Base-by-base conservation (phyloP, 176 grass and related monocot genomes). In the Oryza meyeriana region DNA sequence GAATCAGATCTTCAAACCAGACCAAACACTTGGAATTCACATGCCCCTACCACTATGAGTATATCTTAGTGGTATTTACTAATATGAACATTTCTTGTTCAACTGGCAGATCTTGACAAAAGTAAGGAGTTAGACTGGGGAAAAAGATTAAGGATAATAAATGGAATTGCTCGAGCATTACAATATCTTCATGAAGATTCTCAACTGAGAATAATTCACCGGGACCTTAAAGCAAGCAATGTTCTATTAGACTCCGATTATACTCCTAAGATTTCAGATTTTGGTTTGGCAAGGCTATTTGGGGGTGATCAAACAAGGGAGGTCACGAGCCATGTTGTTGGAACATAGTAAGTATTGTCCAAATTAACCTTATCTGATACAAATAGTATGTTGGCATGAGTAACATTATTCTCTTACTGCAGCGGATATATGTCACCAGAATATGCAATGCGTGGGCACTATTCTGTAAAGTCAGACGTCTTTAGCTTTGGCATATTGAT, bases 131-230 rank as follows among this genome's bases (percentile, higher is more conserved):
- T 93, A 76, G 76, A 82, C 12, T 93, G 91, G 91, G 76, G 61
- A 71, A 72, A 34, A 35, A 79, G 91, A 64, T 40, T 71, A 3
- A 78, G 70, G 38, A 78, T 78, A 48, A 85, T 94, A 36, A 40
- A 59, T 24, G 88, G 88, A 83, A 66, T 90, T 66, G 88, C 81
- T 31, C 70, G 88, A 83, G 91, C 82, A 20, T 66, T 94, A 72
- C 82, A 76, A 29, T 94, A 94, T 69, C 85, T 94, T 36, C 91
- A 94, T 12, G 88, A 94, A 87, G 91, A 94, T 68, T 94, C 91
- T 47, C 87, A 78, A 3, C 33, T 85, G 9, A 88, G 13, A 45
- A 86, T 93, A 44, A 82, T 93, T 38, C 91, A 94, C 41, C 72
- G 74, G 4, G 83, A 85, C 66, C 50, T 85, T 2, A 85, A 85